Evolutionary conservation across 331 rosid genomes (phyloP).

Genomic region (Saraca asoca): DNA sequence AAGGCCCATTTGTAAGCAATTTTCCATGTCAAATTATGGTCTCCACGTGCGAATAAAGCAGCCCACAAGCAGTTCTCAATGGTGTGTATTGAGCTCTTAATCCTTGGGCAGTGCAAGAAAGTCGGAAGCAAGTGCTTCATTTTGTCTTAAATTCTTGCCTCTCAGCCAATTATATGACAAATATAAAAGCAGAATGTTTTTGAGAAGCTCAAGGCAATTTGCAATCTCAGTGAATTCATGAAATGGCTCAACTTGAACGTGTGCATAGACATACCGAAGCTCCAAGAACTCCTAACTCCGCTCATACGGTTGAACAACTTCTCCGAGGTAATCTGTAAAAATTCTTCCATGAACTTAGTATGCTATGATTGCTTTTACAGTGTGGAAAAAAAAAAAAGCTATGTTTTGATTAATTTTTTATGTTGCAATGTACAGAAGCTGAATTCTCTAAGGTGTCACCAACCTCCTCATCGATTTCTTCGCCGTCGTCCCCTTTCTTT

Average conservation of each 20-base stretch:
- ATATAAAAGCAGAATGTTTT: conserved; percentile 21
- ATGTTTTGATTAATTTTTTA: background rate
- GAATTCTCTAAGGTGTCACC: conserved; percentile 50
- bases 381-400: background rate
- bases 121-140: conserved; percentile 49
- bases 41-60: conserved; percentile 46
- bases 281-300: conserved; percentile 13
- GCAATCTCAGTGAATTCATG: conserved; percentile 8
- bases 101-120: conserved; percentile 39
- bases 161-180: conserved; percentile 18
- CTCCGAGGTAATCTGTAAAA: conserved; percentile 58
- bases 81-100: conserved; percentile 36
- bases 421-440: conserved; percentile 38
- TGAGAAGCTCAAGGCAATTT: conserved; percentile 18
- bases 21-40: background rate
- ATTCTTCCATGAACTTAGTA: background rate
- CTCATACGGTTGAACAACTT: conserved; percentile 63
- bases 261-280: conserved; percentile 42
- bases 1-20: conserved; percentile 36
- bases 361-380: background rate
- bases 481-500: conserved; percentile 40
- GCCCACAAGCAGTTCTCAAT: conserved; percentile 37
- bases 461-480: conserved; percentile 28
- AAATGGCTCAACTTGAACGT: conserved; percentile 74
- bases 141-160: conserved; percentile 32